Evolutionary conservation across 495 filamentous ascomycete species (phyloP).

Genomic region (Xylaria telfairii): DNA sequence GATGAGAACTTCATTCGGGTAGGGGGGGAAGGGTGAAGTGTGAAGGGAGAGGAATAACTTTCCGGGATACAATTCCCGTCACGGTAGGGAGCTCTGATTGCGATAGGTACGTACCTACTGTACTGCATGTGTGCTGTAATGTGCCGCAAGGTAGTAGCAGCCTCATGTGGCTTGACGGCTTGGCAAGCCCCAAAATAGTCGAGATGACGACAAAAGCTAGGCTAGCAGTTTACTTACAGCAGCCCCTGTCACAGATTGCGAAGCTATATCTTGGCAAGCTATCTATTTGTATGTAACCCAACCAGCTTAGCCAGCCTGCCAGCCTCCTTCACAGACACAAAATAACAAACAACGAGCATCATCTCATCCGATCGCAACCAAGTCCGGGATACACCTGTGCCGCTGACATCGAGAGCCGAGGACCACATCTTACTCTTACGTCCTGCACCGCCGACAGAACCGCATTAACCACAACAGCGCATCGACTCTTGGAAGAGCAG

Average conservation of each 20-base stretch:
- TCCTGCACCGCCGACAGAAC: not conserved
- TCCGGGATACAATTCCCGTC: not conserved
- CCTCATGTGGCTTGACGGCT: conserved; percentile 15
- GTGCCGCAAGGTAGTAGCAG: too few relatives aligned
- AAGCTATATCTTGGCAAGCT: conserved; percentile 10
- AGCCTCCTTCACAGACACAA: conserved; percentile 9
- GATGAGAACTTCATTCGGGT: conserved; percentile 16
- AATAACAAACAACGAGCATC: not conserved
- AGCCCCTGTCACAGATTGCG: conserved; percentile 16
- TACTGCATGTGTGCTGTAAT: too few relatives aligned
- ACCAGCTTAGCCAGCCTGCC: not conserved
- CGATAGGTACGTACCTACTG: too few relatives aligned
- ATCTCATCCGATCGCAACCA: not conserved
- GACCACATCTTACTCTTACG: not conserved
- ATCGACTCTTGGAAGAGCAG: not conserved
- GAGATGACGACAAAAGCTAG: conserved; percentile 25
- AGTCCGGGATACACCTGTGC: not conserved
- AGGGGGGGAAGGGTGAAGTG: not conserved
- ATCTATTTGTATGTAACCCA: not conserved
- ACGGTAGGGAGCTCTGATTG: too few relatives aligned
- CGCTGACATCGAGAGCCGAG: not conserved
- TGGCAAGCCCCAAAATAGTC: not conserved
- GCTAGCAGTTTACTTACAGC: too few relatives aligned
- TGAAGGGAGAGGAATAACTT: not conserved
- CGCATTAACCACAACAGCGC: not conserved